Percentiles rank a stretch among this genome's conserved stretches.
phyloP scores from a whole-genome alignment of 352 stramenopile genomes.

The Globisporangium irregulare region DNA sequence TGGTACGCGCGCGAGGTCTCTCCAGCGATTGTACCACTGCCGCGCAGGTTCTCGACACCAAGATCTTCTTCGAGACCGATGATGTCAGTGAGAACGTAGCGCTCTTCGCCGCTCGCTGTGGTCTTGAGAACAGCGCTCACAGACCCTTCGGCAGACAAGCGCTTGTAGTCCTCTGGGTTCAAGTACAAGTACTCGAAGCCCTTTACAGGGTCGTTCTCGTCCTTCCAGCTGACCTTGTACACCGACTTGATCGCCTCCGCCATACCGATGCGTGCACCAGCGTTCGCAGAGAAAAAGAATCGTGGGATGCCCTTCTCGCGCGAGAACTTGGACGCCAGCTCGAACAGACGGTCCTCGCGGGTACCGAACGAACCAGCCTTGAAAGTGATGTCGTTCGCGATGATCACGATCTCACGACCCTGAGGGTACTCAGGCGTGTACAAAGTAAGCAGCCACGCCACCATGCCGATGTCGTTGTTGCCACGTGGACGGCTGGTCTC shows the following conservation, averaged over 20 bases:
- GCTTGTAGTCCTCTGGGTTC: constrained; percentile 93
- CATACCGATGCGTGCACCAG: constrained; percentile 97
- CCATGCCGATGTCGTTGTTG: constrained; percentile 99
- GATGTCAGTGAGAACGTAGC: constrained; percentile 96
- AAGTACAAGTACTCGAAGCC: constrained; percentile 99
- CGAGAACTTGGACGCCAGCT: constrained; percentile 95
- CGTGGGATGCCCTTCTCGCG: constrained; percentile 92
- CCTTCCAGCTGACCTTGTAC: constrained; percentile 98
- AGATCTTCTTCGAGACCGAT: constrained; percentile 97
- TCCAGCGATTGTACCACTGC: constrained; percentile 98
- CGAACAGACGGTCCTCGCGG: constrained; percentile 98
- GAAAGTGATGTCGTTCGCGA: constrained; percentile 99
- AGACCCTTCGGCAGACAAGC: constrained; percentile 84
- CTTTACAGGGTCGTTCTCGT: constrained; percentile 94
- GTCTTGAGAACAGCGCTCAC: constrained; percentile 85
- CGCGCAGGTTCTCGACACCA: constrained; percentile 99
- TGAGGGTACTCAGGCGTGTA: constrained; percentile 98
- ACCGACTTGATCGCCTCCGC: constrained; percentile 97
- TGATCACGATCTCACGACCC: constrained; percentile 97
- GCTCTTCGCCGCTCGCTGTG: constrained; percentile 67
- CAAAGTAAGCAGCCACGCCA: constrained; percentile 98
- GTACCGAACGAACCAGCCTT: constrained; percentile 99
- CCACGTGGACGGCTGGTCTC: constrained; percentile 84
- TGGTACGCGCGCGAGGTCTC: constrained; percentile 98
- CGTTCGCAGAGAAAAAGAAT: constrained; percentile 99